Base-by-base conservation (phyloP, 202 grass and related monocot genomes). In the Panicum hallii region DNA sequence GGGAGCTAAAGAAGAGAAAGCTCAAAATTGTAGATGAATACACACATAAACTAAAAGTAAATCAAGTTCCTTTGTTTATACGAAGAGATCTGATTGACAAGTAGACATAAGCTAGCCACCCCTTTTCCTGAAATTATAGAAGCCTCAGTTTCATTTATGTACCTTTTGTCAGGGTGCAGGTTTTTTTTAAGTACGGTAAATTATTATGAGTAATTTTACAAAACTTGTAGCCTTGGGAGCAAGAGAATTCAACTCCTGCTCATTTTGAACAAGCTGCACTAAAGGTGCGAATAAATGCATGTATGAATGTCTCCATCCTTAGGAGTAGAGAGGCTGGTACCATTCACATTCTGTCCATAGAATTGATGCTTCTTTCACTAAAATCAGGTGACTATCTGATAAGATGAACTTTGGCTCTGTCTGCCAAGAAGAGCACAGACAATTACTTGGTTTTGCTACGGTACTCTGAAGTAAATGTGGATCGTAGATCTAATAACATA, bases 21-120 rank as follows among this genome's bases (percentile, higher is more conserved):
- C 48, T 63, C 79, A 70, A 44, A 85, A 40, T 32, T 32, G 70
- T 42, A 83, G 54, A 77, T 82, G 52, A 44, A 61, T 74, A 76
- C 57, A 23, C 9, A 48, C 26, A 67, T 67, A 38, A 46, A 77
- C 7, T 56, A 67, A 38, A 74, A 13, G 12, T 82, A 77, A 50
- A 63, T 70, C 4, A 70, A 52, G 67, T 71, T 40, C 79, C 19
- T 26, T 26, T 55, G 30, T 65, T 23, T 61, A 75, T 58, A 49
- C 78, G 72, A 78, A 41, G 68, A 62, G 28, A 43, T 57, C 48
- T 41, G n/a, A 68, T 53, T 71, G 55, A 71, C 22, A 13, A 52
- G 32, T 36, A 52, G 54, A 63, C 71, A 49, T 42, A 49, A 49
- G 6, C 70, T 50, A 62, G 9, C 61, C 30, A 69, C 26, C 26